A percentile compares a stretch with the other conserved stretches of the same genome.
These are phyloP conservation scores for Musa itinerans DNA, from an alignment of 176 grass and related monocot genomes.

Conservation along the genomic window DNA sequence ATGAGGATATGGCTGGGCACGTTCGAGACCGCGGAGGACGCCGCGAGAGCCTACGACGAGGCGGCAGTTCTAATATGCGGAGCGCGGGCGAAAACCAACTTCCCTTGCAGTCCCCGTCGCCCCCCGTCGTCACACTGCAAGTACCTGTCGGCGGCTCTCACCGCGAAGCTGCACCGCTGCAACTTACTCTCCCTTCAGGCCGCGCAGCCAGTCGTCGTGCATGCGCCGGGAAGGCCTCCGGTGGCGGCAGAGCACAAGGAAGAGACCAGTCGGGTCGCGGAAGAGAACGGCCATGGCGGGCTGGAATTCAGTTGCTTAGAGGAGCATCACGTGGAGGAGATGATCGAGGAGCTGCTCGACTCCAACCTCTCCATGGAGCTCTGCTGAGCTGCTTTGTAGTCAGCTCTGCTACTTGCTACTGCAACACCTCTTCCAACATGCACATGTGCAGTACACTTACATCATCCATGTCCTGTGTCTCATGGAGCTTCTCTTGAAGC, in stretches of 20 bases:
- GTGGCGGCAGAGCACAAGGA: neutral
- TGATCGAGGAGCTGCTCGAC: slow-evolving; percentile 95
- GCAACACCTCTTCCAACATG: neutral
- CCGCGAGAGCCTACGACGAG: slow-evolving; percentile 93
- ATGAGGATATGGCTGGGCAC: slow-evolving; percentile 97
- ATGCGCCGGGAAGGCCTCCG: neutral
- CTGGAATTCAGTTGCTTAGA: slow-evolving; percentile 47
- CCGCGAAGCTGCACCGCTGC: slow-evolving; percentile 76
- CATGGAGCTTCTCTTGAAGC: neutral
- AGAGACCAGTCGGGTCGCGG: neutral
- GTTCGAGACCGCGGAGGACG: slow-evolving; percentile 94
- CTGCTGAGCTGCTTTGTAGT: slow-evolving; percentile 30
- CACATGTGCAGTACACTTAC: neutral
- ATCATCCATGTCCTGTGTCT: neutral
- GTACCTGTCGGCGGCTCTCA: slow-evolving; percentile 64
- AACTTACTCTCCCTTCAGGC: slow-evolving; percentile 53
- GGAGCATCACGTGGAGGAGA: slow-evolving; percentile 87
- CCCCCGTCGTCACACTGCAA: slow-evolving; percentile 13
- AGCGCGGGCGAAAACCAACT: slow-evolving; percentile 68
- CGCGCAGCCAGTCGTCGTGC: slow-evolving; percentile 5
- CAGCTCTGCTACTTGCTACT: neutral
- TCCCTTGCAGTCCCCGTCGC: slow-evolving; percentile 26
- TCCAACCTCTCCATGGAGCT: slow-evolving; percentile 95
- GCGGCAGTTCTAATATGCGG: slow-evolving; percentile 91
- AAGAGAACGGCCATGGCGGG: slow-evolving; percentile 6